Evolutionary conservation across 1,139 yeast species (phyloP), one percentile per base, ranked within the genome.

Genomic region (Hanseniaspora uvarum): DNA sequence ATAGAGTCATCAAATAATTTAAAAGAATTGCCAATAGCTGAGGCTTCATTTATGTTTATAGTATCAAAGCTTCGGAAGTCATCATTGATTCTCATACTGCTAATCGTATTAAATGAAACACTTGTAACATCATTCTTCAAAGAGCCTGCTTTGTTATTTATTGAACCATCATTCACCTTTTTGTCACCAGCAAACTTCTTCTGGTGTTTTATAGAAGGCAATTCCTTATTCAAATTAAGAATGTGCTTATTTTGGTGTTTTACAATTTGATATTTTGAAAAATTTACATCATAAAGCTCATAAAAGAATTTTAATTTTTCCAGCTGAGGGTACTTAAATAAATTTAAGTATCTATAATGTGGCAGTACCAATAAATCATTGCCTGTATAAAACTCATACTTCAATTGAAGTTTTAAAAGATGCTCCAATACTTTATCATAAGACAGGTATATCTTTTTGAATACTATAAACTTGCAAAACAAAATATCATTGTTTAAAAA

Each of bases 391-490:
- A 40, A 41, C 12, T 26, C 47, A 23, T 52, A 36, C 10, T 46
- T 46, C 30, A 40, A 3, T 21, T 52, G 52, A 23, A 52, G 19
- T 6, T 34, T 39, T 16, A 46, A 26, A 16, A 53, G 14, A 7
- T 23, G 12, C n/a, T 28, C 18, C 23, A 40, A 30, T 14, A 49
- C 45, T 14, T 39, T 31, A 14, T 57, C 46, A 10, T 46, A 24
- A 11, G 18, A 7, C 2, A 16, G 3, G 12, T 26, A 40, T 4
- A 62, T 33, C 7, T 61, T 44, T 36, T 58, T 59, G 39, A 62
- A 64, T 8, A 64, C 60, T 10, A 64, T 16, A n/a, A 64, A 51
- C 44, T 62, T 62, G 26, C 59, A 52, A 40, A 59, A 61, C 12
- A 63, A 44, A 11, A 63, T 57, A 38, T 58, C 56, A 3, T 60